Percentiles rank a stretch among this genome's conserved stretches.
phyloP scores from a whole-genome alignment of 352 stramenopile genomes.

The Lagenidium sp. region DNA sequence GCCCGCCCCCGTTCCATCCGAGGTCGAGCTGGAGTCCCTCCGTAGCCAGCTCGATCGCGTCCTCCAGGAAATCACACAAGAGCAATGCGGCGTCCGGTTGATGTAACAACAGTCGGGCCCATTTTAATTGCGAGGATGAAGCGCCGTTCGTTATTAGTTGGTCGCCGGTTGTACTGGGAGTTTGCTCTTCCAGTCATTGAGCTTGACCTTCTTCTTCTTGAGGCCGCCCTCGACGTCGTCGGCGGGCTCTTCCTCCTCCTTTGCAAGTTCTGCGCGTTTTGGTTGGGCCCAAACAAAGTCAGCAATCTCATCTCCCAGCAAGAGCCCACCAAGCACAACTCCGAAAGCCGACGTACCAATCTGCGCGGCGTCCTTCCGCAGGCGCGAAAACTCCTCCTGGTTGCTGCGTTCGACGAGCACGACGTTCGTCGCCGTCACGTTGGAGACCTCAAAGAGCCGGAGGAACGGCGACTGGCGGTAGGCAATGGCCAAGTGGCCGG shows the following conservation, averaged over 20 bases:
- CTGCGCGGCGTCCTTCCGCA: conserved; percentile 31
- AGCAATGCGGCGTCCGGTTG: conserved; percentile 35
- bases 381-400: conserved; percentile 21
- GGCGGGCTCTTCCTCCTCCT: conserved; percentile 32
- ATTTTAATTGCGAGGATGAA: not conserved
- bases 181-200: conserved; percentile 31
- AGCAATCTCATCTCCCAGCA: not conserved
- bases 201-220: conserved; percentile 78
- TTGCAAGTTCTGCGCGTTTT: too few species aligned
- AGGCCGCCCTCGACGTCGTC: conserved; percentile 58
- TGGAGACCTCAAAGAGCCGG: conserved; percentile 34
- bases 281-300: too few species aligned
- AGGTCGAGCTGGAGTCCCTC: conserved; percentile 27
- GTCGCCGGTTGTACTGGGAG: conserved; percentile 7
- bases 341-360: conserved; percentile 31
- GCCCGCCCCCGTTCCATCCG: conserved; percentile 5
- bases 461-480: conserved; percentile 61
- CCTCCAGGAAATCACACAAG: conserved; percentile 33
- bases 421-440: conserved; percentile 14
- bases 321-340: not conserved
- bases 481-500: conserved; percentile 36
- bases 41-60: conserved; percentile 35
- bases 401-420: conserved; percentile 10
- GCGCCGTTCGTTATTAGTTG: not conserved
- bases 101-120: conserved; percentile 11